phyloP scores from a whole-genome alignment of 116 monocot genomes.

The Phalaenopsis hybrid region DNA sequence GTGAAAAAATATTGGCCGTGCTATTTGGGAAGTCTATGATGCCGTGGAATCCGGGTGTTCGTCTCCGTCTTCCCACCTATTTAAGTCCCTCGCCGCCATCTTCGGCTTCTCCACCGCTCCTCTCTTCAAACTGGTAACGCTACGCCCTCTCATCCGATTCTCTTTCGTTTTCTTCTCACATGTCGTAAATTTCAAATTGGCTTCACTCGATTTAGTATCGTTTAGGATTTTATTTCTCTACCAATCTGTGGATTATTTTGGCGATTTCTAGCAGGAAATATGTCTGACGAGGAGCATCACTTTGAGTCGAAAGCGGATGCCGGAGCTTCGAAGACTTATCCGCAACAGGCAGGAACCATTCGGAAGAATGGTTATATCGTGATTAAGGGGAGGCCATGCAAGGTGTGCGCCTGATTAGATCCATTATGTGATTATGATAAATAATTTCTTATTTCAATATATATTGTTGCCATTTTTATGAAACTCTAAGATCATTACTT shows the following conservation, averaged over 20 bases:
- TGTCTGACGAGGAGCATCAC: conserved; percentile 85
- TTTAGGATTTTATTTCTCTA: neutral
- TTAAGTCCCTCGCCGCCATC: neutral
- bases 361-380: conserved; percentile 71
- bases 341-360: conserved; percentile 77
- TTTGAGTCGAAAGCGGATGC: conserved; percentile 77
- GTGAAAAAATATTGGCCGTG: neutral
- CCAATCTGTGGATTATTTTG: neutral
- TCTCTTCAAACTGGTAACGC: neutral
- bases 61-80: neutral
- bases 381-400: conserved; percentile 70
- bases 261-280: conserved; percentile 1
- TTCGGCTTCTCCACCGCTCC: neutral
- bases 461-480: neutral
- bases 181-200: neutral
- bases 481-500: too few relatives aligned
- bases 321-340: conserved; percentile 72
- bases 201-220: neutral
- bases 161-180: neutral
- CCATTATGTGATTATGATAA: neutral
- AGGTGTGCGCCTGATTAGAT: conserved; percentile 25
- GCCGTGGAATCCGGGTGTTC: neutral
- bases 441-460: neutral
- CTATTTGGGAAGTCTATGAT: neutral
- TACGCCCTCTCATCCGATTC: neutral